Base-by-base conservation (phyloP, 805 yeast species). In the Blastobotrys americana region DNA sequence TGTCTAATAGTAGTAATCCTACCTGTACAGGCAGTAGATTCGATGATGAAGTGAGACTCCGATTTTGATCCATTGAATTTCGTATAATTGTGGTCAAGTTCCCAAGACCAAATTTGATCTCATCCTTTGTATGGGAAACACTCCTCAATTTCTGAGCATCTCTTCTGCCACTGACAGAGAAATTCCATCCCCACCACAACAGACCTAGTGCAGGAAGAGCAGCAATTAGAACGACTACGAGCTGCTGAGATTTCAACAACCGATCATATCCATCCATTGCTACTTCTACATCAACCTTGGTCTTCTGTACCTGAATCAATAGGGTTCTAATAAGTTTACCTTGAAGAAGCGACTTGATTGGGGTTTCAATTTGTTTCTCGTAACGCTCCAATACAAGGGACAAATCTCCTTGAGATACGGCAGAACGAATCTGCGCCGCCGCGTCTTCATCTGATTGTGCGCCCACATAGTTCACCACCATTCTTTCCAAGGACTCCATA, bases 201-300 rank as follows among this genome's bases (percentile, higher is more conserved):
- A 42, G 90, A 74, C 52, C 51, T 17, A 64, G 41, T 6, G 66
- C 59, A 0, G 98, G 98, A 16, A 89, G 76, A 2, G 93, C 80
- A 1, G 97, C 96, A 20, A 93, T 84, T 18, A 86, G 68, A 1
- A 95, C 96, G 67, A 90, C 86, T n/a, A 93, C 93, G 44, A 90
- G 73, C 60, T 93, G 95, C 66, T 90, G 98, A 36, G 44, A 42
- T 21, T 87, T 83, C 37, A 93, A 72, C 52, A 90, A 68, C 59
- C 84, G 82, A 64, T 93, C 97, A 50, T 93, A 89, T 5, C 97
- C 97, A 54, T 75, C 77, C 49, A 90, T 75, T 0, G 96, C 97
- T 3, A 88, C 68, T 31, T 84, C 88, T 5, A 95, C 96, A 61
- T 90, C 98, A 4, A 93, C 97, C 64, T 90, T 90, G 9, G 95